Conservation (phyloP, 371 early-diverging fungal genomes). For the Mucor racemosus region DNA sequence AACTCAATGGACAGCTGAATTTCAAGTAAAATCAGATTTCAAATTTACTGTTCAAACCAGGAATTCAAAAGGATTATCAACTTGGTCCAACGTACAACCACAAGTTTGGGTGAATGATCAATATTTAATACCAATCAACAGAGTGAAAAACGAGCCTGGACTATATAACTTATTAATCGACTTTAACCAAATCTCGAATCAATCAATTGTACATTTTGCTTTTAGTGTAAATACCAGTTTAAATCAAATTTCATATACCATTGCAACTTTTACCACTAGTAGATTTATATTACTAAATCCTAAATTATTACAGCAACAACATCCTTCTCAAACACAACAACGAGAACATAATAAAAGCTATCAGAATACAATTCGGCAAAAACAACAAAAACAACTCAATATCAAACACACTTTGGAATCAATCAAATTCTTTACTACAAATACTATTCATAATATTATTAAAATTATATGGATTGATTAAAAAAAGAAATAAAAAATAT, state of each 20-base stretch:
- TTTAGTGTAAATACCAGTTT: slow-evolving; percentile 8
- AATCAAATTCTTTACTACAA: slow-evolving; percentile 1
- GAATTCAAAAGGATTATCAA: not conserved
- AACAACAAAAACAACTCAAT: not conserved
- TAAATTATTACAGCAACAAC: not conserved
- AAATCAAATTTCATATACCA: not conserved
- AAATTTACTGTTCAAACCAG: slow-evolving; percentile 3
- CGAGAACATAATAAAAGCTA: not conserved
- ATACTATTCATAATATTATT: slow-evolving; percentile 4
- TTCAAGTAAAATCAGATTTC: slow-evolving; percentile 12
- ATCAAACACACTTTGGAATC: slow-evolving; percentile 2
- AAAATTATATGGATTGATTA: slow-evolving; percentile 12
- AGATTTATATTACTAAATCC: not conserved
- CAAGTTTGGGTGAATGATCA: slow-evolving; percentile 23
- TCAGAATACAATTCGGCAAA: not conserved
- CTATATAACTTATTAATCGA: slow-evolving; percentile 6
- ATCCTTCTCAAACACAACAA: not conserved
- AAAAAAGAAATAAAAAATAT: not conserved
- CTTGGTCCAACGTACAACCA: slow-evolving; percentile 20
- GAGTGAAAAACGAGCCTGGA: not conserved
- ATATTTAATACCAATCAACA: slow-evolving; percentile 7
- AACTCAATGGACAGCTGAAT: slow-evolving; percentile 19
- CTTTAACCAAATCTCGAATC: not conserved
- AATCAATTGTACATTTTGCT: not conserved
- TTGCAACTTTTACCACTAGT: not conserved